Base-by-base conservation (phyloP, 148 eudicot species). In the Persicaria maculosa region DNA sequence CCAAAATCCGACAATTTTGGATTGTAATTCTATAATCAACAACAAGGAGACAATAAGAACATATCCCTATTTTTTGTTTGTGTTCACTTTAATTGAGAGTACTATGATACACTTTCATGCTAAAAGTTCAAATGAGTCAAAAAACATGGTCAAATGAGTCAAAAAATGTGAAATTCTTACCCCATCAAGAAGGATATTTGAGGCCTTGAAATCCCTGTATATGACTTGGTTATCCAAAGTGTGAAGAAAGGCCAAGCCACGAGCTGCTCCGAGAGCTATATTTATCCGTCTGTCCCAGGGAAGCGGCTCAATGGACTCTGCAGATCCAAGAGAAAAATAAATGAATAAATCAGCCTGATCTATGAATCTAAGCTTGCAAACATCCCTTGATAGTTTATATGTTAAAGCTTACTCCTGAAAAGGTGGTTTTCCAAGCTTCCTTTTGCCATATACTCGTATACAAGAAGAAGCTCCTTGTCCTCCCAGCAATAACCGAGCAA, bases 381-480 rank as follows among this genome's bases (percentile, higher is more conserved):
- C 25, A 70, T 16, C 16, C 40, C 69, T 64, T 12, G 17, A 70
- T 46, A n/a, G n/a, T n/a, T n/a, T n/a, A n/a, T n/a, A 1, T 9
- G 54, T 4, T 19, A 20, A 7, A 70, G 67, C 87, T 77, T 87
- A 85, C 91, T 77, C 75, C 85, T 74, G 75, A 87, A 87, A 65
- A 87, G 88, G 81, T 87, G 91, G 65, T 85, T 82, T 75, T 85
- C 88, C 83, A 85, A 85, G 80, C 87, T 87, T 72, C 91, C 91
- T 70, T 50, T 83, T 36, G 80, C 86, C 87, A 87, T 78, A 73
- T 81, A 87, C 73, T 87, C 91, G 36, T 87, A 87, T n/a, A 87
- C 86, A 17, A 87, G 88, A 55, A 87, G 80, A 58, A 87, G 84
- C 25, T 83, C 91, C 67, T 80, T 52, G 74, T 87, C 88, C 77